phyloP scores from a whole-genome alignment of 2,329 filamentous ascomycete genomes.

The Calonectria naviculata region DNA sequence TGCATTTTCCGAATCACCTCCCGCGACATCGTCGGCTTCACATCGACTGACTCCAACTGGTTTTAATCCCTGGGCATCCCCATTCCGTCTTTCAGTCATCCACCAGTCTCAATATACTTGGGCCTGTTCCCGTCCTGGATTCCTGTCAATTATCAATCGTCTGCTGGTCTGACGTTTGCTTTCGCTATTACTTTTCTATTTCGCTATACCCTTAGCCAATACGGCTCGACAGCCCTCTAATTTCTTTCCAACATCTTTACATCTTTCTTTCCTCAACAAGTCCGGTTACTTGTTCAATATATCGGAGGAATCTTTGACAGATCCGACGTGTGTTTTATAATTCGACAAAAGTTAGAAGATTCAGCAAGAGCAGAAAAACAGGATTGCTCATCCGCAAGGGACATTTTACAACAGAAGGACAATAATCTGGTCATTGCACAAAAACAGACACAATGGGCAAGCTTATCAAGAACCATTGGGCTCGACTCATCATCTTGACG shows the following conservation, averaged over 20 bases:
- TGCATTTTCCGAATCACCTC: slow-evolving; percentile 46
- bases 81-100: neutral
- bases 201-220: slow-evolving; percentile 44
- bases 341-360: slow-evolving; percentile 9
- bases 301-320: slow-evolving; percentile 42
- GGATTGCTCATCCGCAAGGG: slow-evolving; percentile 7
- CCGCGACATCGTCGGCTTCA: slow-evolving; percentile 44
- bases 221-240: slow-evolving; percentile 48
- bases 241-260: slow-evolving; percentile 32
- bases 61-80: neutral
- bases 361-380: slow-evolving; percentile 1
- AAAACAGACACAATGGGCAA: slow-evolving; percentile 78
- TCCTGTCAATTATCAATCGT: slow-evolving; percentile 6
- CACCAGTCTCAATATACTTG: slow-evolving; percentile 9
- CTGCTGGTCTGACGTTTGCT: slow-evolving; percentile 23
- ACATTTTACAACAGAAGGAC: slow-evolving; percentile 17
- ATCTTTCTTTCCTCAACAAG: slow-evolving; percentile 52
- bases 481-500: slow-evolving; percentile 90
- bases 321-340: slow-evolving; percentile 29
- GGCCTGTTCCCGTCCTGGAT: neutral
- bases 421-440: slow-evolving; percentile 24
- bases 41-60: neutral
- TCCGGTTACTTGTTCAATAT: slow-evolving; percentile 60
- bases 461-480: slow-evolving; percentile 99
- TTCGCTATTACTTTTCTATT: slow-evolving; percentile 27